Conservation (phyloP, 129 eudicot species). For the Centella asiatica region DNA sequence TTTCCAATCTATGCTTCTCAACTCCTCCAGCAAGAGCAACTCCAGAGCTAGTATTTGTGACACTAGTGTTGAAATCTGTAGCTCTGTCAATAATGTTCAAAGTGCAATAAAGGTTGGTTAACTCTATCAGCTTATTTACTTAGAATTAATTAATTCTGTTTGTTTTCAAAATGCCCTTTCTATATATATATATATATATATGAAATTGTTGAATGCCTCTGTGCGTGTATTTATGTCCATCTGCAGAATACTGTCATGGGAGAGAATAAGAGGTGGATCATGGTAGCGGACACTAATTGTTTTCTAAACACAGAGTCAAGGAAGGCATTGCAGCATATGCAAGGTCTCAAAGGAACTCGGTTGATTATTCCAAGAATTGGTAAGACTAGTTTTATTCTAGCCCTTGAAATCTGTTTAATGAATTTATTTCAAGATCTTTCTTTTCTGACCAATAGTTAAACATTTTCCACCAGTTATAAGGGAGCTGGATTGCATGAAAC, state of each 20-base stretch:
- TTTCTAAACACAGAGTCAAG: slow-evolving; percentile 56
- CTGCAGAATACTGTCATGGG: slow-evolving; percentile 30
- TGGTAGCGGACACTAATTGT: slow-evolving; percentile 64
- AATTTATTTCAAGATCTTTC: not conserved
- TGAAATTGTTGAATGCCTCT: slow-evolving; percentile 18
- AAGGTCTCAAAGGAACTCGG: slow-evolving; percentile 72
- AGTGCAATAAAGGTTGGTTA: too few relatives aligned
- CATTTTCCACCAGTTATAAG: slow-evolving; percentile 43
- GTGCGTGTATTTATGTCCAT: not conserved
- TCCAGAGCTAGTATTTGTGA: not conserved
- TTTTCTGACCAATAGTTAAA: slow-evolving; percentile 7
- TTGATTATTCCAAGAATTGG: slow-evolving; percentile 75
- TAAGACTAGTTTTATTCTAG: slow-evolving; percentile 14
- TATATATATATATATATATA: too few relatives aligned
- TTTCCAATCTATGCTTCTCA: not conserved
- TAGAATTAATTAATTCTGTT: too few relatives aligned
- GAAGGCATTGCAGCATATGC: slow-evolving; percentile 65
- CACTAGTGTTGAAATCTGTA: not conserved
- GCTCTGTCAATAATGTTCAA: not conserved
- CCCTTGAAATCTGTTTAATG: not conserved
- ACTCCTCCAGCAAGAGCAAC: not conserved
- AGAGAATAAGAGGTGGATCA: slow-evolving; percentile 54
- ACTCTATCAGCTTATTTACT: too few relatives aligned
- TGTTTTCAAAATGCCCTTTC: too few relatives aligned
- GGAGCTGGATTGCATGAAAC: slow-evolving; percentile 60